These are phyloP conservation scores for Kwoniella heveanensis DNA, from an alignment of 768 basidiomycete species.

Conservation along the genomic window DNA sequence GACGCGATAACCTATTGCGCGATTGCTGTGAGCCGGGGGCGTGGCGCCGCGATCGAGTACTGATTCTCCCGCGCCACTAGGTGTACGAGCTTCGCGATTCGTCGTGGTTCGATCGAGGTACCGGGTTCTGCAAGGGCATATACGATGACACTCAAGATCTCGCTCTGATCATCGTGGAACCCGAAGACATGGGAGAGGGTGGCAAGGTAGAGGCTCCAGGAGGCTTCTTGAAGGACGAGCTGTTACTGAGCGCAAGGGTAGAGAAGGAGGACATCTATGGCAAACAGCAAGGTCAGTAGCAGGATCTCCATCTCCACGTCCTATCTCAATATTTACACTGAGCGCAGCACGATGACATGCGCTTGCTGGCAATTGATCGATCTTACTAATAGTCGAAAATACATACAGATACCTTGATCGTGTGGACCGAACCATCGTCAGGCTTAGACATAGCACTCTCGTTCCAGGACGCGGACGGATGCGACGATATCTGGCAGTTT, in stretches of 20 bases:
- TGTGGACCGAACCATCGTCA: slow-evolving; percentile 90
- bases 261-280: slow-evolving; percentile 54
- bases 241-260: slow-evolving; percentile 66
- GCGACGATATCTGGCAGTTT: slow-evolving; percentile 95
- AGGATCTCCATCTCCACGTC: background rate
- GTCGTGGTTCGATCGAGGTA: slow-evolving; percentile 94
- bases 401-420: slow-evolving; percentile 89
- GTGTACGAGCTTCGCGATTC: slow-evolving; percentile 92
- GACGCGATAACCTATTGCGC: too few relatives aligned
- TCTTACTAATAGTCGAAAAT: too few relatives aligned
- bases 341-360: background rate
- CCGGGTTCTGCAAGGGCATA: slow-evolving; percentile 92
- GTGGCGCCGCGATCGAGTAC: background rate
- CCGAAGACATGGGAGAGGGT: slow-evolving; percentile 42
- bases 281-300: slow-evolving; percentile 56
- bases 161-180: slow-evolving; percentile 54
- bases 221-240: slow-evolving; percentile 50
- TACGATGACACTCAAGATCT: slow-evolving; percentile 58
- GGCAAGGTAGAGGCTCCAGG: slow-evolving; percentile 41
- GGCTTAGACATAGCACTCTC: slow-evolving; percentile 93
- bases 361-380: too few relatives aligned
- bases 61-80: slow-evolving; percentile 58
- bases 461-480: slow-evolving; percentile 94
- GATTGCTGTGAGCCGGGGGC: too few relatives aligned
- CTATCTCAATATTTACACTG: too few relatives aligned